These are phyloP conservation scores for Candida corydali DNA, from an alignment of 805 yeast species.

Conservation along the genomic window DNA sequence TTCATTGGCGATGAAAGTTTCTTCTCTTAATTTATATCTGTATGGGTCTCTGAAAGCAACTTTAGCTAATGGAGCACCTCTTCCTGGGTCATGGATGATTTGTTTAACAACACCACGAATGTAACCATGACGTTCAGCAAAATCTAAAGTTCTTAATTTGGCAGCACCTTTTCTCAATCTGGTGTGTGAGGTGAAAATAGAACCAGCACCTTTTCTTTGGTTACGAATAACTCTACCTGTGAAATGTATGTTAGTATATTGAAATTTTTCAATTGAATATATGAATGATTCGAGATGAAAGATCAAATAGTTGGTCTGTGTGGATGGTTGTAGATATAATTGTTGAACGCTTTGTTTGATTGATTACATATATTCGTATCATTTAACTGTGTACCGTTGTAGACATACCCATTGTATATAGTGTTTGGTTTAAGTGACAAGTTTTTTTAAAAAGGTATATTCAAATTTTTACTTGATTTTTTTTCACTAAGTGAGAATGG, in stretches of 20 bases:
- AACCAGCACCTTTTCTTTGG: constrained; percentile 99
- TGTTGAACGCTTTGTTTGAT: no score
- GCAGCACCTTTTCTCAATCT: constrained; percentile 99
- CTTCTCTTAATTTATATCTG: constrained; percentile 97
- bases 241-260: no score
- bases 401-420: constrained; percentile 27
- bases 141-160: constrained; percentile 98
- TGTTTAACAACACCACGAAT: constrained; percentile 98
- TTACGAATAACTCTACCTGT: constrained; percentile 99
- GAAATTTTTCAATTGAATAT: no score
- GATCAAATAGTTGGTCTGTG: no score
- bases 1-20: constrained; percentile 98
- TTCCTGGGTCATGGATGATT: constrained; percentile 98
- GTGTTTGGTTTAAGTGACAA: constrained; percentile 14
- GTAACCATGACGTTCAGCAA: constrained; percentile 99
- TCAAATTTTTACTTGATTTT: constrained; percentile 7
- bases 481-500: constrained; percentile 5
- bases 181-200: constrained; percentile 99
- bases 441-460: constrained; percentile 7
- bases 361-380: background rate
- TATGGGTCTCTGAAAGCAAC: constrained; percentile 99
- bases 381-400: background rate
- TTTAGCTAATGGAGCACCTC: constrained; percentile 99
- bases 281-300: no score
- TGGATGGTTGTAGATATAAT: no score